Conservation (phyloP, 2,329 filamentous ascomycete genomes). For the Volutella citrinella region DNA sequence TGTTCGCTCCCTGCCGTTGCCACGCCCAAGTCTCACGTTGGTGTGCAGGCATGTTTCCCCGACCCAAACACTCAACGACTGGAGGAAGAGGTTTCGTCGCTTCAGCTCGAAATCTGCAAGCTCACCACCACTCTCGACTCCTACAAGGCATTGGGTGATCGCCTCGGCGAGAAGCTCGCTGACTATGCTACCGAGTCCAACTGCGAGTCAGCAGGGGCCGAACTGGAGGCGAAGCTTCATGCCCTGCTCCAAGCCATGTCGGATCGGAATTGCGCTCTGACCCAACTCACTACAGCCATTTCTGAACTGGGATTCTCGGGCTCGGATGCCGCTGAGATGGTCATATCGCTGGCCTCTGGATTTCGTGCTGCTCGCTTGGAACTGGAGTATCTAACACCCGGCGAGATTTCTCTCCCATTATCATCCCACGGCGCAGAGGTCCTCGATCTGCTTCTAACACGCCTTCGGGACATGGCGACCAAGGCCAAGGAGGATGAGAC, state of each 20-base stretch:
- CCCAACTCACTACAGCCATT: conserved; percentile 44
- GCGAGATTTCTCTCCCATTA: conserved; percentile 53
- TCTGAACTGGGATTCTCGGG: conserved; percentile 49
- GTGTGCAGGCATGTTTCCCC: conserved; percentile 30
- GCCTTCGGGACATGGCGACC: conserved; percentile 48
- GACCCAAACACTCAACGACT: conserved; percentile 42
- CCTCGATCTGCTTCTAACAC: conserved; percentile 50
- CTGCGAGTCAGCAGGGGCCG: conserved; percentile 9
- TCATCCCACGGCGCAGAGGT: conserved; percentile 52
- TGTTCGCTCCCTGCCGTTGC: conserved; percentile 23
- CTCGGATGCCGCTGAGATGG: conserved; percentile 44
- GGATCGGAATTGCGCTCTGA: conserved; percentile 46
- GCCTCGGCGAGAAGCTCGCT: conserved; percentile 35
- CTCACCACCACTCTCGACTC: conserved; percentile 45
- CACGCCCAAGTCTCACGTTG: conserved; percentile 6
- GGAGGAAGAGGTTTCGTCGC: conserved; percentile 45
- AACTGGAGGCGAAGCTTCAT: conserved; percentile 42
- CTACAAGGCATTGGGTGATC: conserved; percentile 41
- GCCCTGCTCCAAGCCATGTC: conserved; percentile 43
- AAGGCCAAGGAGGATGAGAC: conserved; percentile 47
- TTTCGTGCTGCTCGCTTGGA: conserved; percentile 58
- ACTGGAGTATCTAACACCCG: conserved; percentile 59
- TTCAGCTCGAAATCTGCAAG: conserved; percentile 47
- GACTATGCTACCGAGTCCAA: conserved; percentile 11
- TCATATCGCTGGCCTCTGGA: conserved; percentile 44